Evolutionary conservation across 2,329 filamentous ascomycete genomes (phyloP).

Genomic region (Clonostachys chloroleuca): DNA sequence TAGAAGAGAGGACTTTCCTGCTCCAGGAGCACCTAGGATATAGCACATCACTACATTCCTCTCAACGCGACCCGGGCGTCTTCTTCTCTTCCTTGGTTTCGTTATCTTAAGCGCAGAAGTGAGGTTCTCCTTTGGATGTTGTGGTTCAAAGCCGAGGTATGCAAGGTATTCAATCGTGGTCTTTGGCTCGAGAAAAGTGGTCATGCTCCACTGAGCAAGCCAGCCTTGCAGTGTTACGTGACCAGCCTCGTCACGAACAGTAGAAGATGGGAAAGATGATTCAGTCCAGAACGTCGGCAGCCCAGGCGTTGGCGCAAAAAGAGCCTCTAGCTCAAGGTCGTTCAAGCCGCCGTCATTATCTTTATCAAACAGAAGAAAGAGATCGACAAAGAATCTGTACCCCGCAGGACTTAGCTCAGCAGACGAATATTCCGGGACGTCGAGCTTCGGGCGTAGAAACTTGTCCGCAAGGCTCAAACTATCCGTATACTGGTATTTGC

Average conservation of each 20-base stretch:
- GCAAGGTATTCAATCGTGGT: conserved; percentile 94
- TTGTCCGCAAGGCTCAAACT: conserved; percentile 86
- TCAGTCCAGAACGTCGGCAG: conserved; percentile 84
- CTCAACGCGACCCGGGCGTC: conserved; percentile 79
- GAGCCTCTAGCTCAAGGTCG: conserved; percentile 73
- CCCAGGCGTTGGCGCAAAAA: conserved; percentile 92
- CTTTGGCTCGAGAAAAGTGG: conserved; percentile 91
- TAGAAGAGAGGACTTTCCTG: conserved; percentile 87
- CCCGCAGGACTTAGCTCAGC: conserved; percentile 91
- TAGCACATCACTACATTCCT: conserved; percentile 95
- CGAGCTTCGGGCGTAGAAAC: conserved; percentile 90
- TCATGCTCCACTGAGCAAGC: conserved; percentile 99
- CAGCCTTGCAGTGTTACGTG: conserved; percentile 95
- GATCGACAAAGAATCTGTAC: conserved; percentile 95
- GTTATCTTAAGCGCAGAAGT: conserved; percentile 88
- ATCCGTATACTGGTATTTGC: conserved; percentile 95
- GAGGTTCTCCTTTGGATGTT: conserved; percentile 69
- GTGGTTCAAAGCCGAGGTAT: conserved; percentile 88
- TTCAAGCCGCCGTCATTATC: conserved; percentile 96
- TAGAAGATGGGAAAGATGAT: conserved; percentile 85
- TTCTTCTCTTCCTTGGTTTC: conserved; percentile 81
- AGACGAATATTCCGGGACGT: conserved; percentile 87
- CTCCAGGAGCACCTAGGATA: conserved; percentile 77
- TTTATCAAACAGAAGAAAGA: conserved; percentile 93
- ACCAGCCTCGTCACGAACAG: conserved; percentile 90